Evolutionary conservation across 768 basidiomycete genomes (phyloP), one percentile per base, ranked within the genome.

Genomic region (Rhodotorula kratochvilovae): DNA sequence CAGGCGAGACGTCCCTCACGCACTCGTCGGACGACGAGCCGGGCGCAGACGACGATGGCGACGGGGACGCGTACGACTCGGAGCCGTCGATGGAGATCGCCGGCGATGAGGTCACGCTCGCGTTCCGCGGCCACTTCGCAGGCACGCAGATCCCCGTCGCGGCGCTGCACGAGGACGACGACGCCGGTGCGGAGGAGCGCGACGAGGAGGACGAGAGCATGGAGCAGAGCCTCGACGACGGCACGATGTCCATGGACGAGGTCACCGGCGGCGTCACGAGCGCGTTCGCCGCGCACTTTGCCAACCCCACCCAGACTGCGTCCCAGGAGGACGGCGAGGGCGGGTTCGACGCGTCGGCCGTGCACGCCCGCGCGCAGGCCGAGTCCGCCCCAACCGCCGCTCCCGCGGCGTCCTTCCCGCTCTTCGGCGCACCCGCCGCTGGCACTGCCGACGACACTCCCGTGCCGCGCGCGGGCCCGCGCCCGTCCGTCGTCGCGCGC

Each of bases 71-170:
- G 13, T n/a, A n/a, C 27, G 68, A 59, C n/a, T 45, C 42, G 0
- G 58, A 71, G 51, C 51, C 70, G 29, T 68, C 66, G 51, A 70
- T 74, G 66, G 73, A 75, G 53, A 69, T 77, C 36, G 71, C 73
- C 15, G 66, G 62, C 23, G 73, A 74, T 60, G 64, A 68, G 42
- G 36, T 63, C 13, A 72, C 70, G 53, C 54, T 61, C 27, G 71
- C 71, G 7, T 77, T 77, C 58, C 62, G 36, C 19, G 60, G 63
- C 17, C 73, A 70, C 55, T 67, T 74, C 31, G 68, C 64, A 27
- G 68, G 74, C 3, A 72, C 71, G 29, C 58, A 66, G 29, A 33
- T 71, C 3, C 67, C 68, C 27, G 19, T 63, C 15, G 58, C 46
- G 25, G 64, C 62, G 7, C 25, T 71, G 19, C 31, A 31, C 11